phyloP scores from a whole-genome alignment of 2,329 filamentous ascomycete species.

The Fusarium sp. region DNA sequence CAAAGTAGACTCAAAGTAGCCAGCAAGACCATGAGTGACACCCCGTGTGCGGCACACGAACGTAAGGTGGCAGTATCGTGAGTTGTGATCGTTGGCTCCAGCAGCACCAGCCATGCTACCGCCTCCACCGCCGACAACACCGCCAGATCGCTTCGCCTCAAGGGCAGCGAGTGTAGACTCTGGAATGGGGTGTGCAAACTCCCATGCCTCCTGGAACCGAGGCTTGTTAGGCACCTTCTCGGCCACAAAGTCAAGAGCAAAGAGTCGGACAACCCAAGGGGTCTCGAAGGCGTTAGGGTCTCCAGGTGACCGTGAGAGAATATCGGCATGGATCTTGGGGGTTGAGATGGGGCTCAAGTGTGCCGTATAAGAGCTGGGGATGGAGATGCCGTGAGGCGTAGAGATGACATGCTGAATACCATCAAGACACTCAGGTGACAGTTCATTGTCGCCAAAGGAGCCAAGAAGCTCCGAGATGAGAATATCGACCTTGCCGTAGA shows the following conservation, averaged over 20 bases:
- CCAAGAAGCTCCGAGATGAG: constrained; percentile 93
- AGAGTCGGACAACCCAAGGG: constrained; percentile 94
- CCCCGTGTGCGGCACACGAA: constrained; percentile 85
- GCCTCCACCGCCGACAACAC: constrained; percentile 73
- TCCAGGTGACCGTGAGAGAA: constrained; percentile 69
- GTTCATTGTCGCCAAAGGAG: constrained; percentile 96
- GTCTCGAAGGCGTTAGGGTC: constrained; percentile 86
- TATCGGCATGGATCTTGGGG: constrained; percentile 86
- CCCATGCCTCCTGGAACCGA: constrained; percentile 82
- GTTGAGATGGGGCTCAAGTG: constrained; percentile 93
- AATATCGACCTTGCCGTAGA: constrained; percentile 83
- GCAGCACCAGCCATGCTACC: constrained; percentile 81
- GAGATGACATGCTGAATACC: constrained; percentile 92
- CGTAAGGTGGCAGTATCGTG: constrained; percentile 79
- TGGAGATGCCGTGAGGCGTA: constrained; percentile 86
- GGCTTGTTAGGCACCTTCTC: constrained; percentile 68
- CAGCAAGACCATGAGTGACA: constrained; percentile 89
- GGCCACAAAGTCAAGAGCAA: constrained; percentile 88
- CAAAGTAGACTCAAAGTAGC: constrained; percentile 97
- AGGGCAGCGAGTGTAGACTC: constrained; percentile 66
- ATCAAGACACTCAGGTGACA: constrained; percentile 95
- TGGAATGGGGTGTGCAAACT: constrained; percentile 82
- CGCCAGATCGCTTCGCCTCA: constrained; percentile 70
- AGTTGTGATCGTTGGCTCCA: constrained; percentile 92
- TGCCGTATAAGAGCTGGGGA: constrained; percentile 92